phyloP scores from a whole-genome alignment of 805 yeast species.

The Yarrowia sp. region DNA sequence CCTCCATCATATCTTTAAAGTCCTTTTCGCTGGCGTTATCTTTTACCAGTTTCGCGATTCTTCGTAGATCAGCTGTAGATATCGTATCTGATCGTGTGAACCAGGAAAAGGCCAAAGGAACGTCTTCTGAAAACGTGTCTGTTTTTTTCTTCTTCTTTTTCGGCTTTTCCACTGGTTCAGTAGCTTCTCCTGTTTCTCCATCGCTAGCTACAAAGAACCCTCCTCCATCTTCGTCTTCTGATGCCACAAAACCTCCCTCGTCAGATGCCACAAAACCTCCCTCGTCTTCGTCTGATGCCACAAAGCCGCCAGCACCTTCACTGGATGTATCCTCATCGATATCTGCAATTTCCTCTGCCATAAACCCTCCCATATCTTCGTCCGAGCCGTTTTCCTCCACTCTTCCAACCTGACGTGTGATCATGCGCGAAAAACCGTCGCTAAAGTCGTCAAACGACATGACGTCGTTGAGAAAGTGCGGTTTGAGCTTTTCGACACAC shows the following conservation, averaged over 20 bases:
- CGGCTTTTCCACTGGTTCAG: not conserved
- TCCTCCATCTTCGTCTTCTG: not conserved
- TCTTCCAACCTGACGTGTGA: not conserved
- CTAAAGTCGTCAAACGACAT: slow-evolving; percentile 3
- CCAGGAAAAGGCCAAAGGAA: not conserved
- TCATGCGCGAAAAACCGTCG: slow-evolving; percentile 20
- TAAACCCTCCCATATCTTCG: not conserved
- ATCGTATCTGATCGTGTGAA: slow-evolving; percentile 30
- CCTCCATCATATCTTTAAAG: slow-evolving; percentile 35
- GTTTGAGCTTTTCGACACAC: not conserved
- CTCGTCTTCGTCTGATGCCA: too few relatives aligned
- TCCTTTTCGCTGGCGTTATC: slow-evolving; percentile 35
- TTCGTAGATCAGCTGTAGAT: slow-evolving; percentile 32
- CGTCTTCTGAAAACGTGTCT: not conserved
- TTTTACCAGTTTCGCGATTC: slow-evolving; percentile 33
- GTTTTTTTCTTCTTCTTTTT: not conserved
- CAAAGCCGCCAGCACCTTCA: not conserved
- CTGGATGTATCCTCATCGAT: not conserved
- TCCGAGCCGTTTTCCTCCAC: not conserved
- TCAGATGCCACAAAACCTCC: not conserved
- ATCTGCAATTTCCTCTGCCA: not conserved
- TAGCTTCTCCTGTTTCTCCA: not conserved
- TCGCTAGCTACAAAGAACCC: not conserved
- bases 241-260: not conserved
- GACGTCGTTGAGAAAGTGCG: not conserved